Percentiles rank a stretch among this genome's conserved stretches.
Evolutionary conservation across 2,329 filamentous ascomycete species (phyloP).

Genomic region (Penicillium sp.): DNA sequence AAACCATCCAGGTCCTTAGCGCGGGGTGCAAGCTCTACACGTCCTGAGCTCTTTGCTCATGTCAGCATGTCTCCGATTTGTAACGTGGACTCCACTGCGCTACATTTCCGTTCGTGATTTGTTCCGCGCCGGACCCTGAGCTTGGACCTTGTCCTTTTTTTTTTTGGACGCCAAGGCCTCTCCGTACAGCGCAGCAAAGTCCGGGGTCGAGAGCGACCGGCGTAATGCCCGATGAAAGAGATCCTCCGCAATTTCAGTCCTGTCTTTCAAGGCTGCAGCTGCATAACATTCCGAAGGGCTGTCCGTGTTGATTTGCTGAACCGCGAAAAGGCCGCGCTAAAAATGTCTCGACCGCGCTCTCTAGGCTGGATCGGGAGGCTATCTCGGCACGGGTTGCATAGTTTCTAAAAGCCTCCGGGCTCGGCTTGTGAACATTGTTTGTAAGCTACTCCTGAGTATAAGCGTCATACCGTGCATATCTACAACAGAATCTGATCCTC

Average conservation of each 20-base stretch:
- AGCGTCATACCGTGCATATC: too few relatives aligned
- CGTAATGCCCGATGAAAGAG: neutral
- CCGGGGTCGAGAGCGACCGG: slow-evolving; percentile 1
- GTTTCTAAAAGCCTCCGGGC: slow-evolving; percentile 1
- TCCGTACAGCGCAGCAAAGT: neutral
- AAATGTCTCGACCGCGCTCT: neutral
- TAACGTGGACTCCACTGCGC: neutral
- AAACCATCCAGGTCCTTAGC: neutral
- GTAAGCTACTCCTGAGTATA: neutral
- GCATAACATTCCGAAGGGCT: neutral
- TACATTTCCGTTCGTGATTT: neutral
- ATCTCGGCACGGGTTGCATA: slow-evolving; percentile 5
- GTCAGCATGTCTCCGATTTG: neutral
- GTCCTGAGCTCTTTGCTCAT: neutral
- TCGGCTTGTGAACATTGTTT: slow-evolving; percentile 1
- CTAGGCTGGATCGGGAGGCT: neutral
- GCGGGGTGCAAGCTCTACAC: slow-evolving; percentile 9
- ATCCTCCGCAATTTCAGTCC: neutral
- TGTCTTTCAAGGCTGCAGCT: neutral
- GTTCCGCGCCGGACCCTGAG: neutral
- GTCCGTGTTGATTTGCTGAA: neutral
- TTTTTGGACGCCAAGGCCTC: neutral
- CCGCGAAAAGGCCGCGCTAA: neutral
- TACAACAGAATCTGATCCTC: too few relatives aligned
- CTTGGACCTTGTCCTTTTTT: neutral